Percentiles rank a stretch among this genome's conserved stretches.
phyloP scores from a whole-genome alignment of 2,329 filamentous ascomycete species.

The Talaromyces sp. region DNA sequence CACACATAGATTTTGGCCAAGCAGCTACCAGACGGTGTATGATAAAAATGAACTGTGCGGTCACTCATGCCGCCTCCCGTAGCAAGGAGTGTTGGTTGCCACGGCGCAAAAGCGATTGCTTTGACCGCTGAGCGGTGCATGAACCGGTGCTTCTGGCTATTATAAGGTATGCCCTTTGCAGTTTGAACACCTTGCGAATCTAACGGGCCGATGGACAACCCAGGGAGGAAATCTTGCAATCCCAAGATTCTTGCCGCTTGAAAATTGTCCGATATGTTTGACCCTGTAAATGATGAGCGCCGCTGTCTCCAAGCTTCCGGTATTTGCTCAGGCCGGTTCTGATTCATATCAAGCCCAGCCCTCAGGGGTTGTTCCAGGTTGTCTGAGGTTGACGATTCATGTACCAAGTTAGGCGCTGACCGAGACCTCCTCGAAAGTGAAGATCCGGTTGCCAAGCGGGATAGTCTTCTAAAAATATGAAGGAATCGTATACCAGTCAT shows the following conservation, averaged over 20 bases:
- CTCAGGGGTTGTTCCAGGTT: background rate
- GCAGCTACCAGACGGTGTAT: constrained; percentile 74
- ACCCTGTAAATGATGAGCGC: background rate
- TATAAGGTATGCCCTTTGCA: constrained; percentile 44
- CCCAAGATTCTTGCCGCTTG: background rate
- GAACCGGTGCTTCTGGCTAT: constrained; percentile 67
- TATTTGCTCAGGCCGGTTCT: background rate
- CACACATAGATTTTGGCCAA: constrained; percentile 88
- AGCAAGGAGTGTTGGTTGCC: constrained; percentile 80
- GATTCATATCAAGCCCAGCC: background rate
- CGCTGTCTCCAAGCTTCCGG: background rate
- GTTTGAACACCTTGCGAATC: background rate
- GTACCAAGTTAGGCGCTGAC: background rate
- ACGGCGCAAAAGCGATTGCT: constrained; percentile 94
- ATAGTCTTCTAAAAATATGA: constrained; percentile 16
- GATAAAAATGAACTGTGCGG: constrained; percentile 93
- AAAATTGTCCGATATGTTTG: background rate
- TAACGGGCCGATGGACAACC: background rate
- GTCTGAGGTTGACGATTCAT: background rate
- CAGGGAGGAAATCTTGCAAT: background rate
- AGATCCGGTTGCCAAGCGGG: background rate
- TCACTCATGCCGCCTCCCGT: constrained; percentile 93
- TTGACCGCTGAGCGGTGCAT: constrained; percentile 85
- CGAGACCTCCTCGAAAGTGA: background rate
- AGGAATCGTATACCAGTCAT: constrained; percentile 16